Evolutionary conservation across 495 filamentous ascomycete genomes (phyloP), one percentile per base, ranked within the genome.

Genomic region (Hypoxylon fragiforme): DNA sequence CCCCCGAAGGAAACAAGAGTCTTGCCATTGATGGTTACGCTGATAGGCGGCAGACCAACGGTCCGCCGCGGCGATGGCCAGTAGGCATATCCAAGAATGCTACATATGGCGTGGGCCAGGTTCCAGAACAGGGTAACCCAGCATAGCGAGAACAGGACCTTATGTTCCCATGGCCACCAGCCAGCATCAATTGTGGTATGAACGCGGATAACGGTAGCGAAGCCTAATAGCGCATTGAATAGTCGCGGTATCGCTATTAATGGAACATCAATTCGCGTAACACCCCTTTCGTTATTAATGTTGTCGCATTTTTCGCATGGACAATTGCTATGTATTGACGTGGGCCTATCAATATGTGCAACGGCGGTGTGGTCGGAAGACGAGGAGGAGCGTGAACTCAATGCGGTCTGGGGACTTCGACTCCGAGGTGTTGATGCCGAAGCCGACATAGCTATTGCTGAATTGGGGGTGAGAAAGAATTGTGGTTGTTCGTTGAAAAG

Each of bases 121-220:
- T 65, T 65, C 62, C 62, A 65, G 34, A 57, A 57, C n/a, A 65
- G 16, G 22, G 37, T 34, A 15, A 62, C 19, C 62, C 62, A 65
- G 44, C 57, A 62, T 8, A 65, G 28, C 13, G 57, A 55, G 37
- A 65, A 65, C 14, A 65, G 46, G 16, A 65, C 53, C 46, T 65
- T 65, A 19, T 65, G 54, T 47, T 65, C 57, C 62, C 62, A 65
- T 14, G 62, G 62, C 62, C 62, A 65, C 62, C 62, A 65, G 20
- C 57, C 62, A 9, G 62, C 62, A 22, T 65, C 62, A 37, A 65
- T 62, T n/a, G 50, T 41, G 3, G 62, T 58, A 54, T 65, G 62
- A 3, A 65, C 45, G 0, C 57, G 54, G 7, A 62, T 54, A 3
- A 65, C 62, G 1, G 62, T 65, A 40, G 50, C 62, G 7, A 65